Conservation (phyloP, 1,139 yeast genomes). For the Pichia sorboxylosa region DNA sequence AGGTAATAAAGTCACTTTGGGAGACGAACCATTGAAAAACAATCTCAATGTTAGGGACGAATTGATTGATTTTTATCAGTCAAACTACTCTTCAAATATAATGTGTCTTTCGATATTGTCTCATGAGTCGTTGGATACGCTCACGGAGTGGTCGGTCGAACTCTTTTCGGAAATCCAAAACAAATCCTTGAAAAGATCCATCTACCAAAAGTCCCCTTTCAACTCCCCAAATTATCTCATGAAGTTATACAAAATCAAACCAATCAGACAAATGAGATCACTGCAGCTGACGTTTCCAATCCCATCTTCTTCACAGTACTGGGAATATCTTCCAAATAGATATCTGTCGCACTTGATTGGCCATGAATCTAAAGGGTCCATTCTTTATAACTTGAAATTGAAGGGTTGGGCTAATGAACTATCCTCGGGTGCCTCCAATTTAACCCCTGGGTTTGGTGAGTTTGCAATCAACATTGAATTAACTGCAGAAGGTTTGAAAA, state of each 20-base stretch:
- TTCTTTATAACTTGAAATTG: slow-evolving; percentile 55
- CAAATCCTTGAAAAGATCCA: slow-evolving; percentile 38
- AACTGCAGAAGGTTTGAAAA: slow-evolving; percentile 56
- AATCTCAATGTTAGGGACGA: slow-evolving; percentile 56
- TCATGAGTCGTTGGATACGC: slow-evolving; percentile 60
- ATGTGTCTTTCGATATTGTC: slow-evolving; percentile 86
- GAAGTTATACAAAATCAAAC: slow-evolving; percentile 49
- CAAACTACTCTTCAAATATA: slow-evolving; percentile 60
- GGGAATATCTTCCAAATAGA: slow-evolving; percentile 59
- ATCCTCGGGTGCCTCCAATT: slow-evolving; percentile 60
- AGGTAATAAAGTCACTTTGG: slow-evolving; percentile 55
- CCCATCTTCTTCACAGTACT: slow-evolving; percentile 54
- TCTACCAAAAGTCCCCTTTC: slow-evolving; percentile 34
- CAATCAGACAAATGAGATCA: slow-evolving; percentile 68
- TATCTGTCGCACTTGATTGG: slow-evolving; percentile 78
- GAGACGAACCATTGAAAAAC: slow-evolving; percentile 37
- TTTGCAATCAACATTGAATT: slow-evolving; percentile 63
- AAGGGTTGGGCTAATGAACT: slow-evolving; percentile 73
- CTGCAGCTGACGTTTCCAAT: slow-evolving; percentile 59
- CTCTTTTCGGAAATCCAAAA: slow-evolving; percentile 57
- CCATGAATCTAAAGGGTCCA: slow-evolving; percentile 83
- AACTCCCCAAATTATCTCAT: slow-evolving; percentile 34
- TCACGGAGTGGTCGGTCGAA: slow-evolving; percentile 60
- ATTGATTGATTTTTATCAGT: slow-evolving; percentile 47
- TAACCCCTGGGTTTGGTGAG: slow-evolving; percentile 58